Percentiles rank a stretch among this genome's conserved stretches.
Evolutionary conservation across 2,329 filamentous ascomycete species (phyloP).

Genomic region (Trichoderma asperellum): DNA sequence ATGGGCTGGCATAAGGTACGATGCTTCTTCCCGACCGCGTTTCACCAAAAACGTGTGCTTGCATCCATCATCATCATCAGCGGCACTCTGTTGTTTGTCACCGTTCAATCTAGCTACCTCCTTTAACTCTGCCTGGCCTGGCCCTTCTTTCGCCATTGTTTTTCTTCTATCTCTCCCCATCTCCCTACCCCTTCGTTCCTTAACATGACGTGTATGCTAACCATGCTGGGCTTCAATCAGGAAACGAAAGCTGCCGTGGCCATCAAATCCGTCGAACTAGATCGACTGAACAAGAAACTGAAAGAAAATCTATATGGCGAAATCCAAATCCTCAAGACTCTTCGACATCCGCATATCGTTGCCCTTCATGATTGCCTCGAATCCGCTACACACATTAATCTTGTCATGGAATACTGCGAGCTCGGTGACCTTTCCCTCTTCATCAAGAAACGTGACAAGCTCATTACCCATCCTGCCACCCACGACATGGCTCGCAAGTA

Average conservation of each 20-base stretch:
- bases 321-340: conserved; percentile 90
- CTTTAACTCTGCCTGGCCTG: not conserved
- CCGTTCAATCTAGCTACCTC: not conserved
- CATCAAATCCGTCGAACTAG: conserved; percentile 93
- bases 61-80: not conserved
- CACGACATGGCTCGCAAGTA: conserved; percentile 93
- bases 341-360: conserved; percentile 96
- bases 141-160: not conserved
- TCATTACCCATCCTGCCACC: conserved; percentile 78
- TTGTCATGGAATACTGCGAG: conserved; percentile 98
- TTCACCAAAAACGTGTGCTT: conserved; percentile 8
- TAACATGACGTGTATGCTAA: conserved; percentile 3
- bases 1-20: conserved; percentile 78
- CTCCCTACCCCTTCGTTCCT: not conserved
- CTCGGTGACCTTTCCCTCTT: conserved; percentile 92
- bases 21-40: conserved; percentile 10
- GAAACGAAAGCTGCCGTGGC: conserved; percentile 81
- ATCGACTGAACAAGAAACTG: conserved; percentile 90
- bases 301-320: conserved; percentile 95
- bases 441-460: conserved; percentile 88
- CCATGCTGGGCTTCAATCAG: conserved; percentile 48
- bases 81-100: not conserved
- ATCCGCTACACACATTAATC: conserved; percentile 83
- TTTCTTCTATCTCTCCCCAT: not conserved
- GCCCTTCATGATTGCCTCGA: conserved; percentile 94